These are phyloP conservation scores for Globisporangium abappressorium DNA, from an alignment of 352 stramenopile species.

Conservation along the genomic window DNA sequence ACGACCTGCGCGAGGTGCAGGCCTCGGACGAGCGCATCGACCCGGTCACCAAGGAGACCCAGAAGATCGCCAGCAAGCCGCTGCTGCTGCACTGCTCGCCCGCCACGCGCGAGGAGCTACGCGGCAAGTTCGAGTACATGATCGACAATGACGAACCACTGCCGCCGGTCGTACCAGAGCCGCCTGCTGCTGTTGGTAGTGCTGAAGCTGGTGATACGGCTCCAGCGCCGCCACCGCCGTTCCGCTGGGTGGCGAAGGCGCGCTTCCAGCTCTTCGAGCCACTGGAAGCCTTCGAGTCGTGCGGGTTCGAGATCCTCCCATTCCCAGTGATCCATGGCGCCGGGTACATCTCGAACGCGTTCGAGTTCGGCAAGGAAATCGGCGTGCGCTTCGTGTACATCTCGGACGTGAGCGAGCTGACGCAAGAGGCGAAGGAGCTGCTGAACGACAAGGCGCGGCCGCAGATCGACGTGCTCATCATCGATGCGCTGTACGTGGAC, in stretches of 20 bases:
- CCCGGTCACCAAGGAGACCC: slow-evolving; percentile 50
- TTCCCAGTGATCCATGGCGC: slow-evolving; percentile 82
- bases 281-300: slow-evolving; percentile 48
- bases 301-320: slow-evolving; percentile 47
- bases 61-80: slow-evolving; percentile 49
- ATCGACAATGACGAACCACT: slow-evolving; percentile 40
- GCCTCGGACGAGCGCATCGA: slow-evolving; percentile 48
- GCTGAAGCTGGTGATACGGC: not conserved
- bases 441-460: slow-evolving; percentile 52
- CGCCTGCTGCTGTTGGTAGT: not conserved
- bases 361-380: slow-evolving; percentile 74
- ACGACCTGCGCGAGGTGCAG: slow-evolving; percentile 85
- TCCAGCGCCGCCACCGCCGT: slow-evolving; percentile 26
- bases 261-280: slow-evolving; percentile 55
- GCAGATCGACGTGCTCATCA: slow-evolving; percentile 76
- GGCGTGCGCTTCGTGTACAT: slow-evolving; percentile 83
- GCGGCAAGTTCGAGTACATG: slow-evolving; percentile 79
- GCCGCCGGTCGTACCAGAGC: not conserved
- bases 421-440: slow-evolving; percentile 47
- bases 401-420: slow-evolving; percentile 82
- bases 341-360: slow-evolving; percentile 75
- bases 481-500: slow-evolving; percentile 78
- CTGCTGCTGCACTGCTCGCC: slow-evolving; percentile 63
- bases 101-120: slow-evolving; percentile 52
- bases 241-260: slow-evolving; percentile 83